phyloP scores from a whole-genome alignment of 2,329 filamentous ascomycete species.

The Aspergillus sp. region DNA sequence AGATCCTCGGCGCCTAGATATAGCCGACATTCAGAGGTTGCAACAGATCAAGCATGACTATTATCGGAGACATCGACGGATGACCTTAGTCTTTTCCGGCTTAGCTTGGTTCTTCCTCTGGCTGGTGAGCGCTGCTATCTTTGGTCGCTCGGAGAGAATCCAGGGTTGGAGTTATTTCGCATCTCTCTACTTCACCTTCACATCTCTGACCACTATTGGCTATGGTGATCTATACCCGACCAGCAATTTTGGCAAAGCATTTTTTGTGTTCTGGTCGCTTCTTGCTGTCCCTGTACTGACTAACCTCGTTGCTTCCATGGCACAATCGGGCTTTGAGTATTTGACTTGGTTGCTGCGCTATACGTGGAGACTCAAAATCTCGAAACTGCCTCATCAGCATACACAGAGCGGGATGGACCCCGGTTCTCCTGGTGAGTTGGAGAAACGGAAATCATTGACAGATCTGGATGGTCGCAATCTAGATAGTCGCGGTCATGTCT shows the following conservation, averaged over 20 bases:
- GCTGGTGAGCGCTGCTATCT: slow-evolving; percentile 52
- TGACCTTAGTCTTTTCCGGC: slow-evolving; percentile 24
- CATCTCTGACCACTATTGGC: slow-evolving; percentile 54
- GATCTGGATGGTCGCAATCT: too few relatives aligned
- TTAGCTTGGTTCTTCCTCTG: slow-evolving; percentile 41
- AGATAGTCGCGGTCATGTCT: too few relatives aligned
- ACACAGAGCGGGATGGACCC: too few relatives aligned
- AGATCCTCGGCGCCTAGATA: neutral
- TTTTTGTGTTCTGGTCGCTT: slow-evolving; percentile 58
- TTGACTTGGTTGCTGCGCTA: too few relatives aligned
- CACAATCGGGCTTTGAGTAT: too few relatives aligned
- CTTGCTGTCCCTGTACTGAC: slow-evolving; percentile 56
- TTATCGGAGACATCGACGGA: neutral
- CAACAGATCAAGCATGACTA: neutral
- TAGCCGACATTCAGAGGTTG: neutral
- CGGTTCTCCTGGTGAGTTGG: too few relatives aligned
- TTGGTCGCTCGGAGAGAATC: slow-evolving; percentile 46
- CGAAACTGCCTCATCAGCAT: too few relatives aligned
- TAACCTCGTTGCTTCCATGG: neutral
- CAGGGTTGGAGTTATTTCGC: slow-evolving; percentile 54
- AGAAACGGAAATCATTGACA: too few relatives aligned
- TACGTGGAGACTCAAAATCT: too few relatives aligned
- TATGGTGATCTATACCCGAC: slow-evolving; percentile 52
- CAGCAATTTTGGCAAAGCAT: slow-evolving; percentile 53
- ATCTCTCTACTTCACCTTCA: slow-evolving; percentile 54